phyloP scores from a whole-genome alignment of 192 early-diverging fungal species.

The Chytriomyces sp. region DNA sequence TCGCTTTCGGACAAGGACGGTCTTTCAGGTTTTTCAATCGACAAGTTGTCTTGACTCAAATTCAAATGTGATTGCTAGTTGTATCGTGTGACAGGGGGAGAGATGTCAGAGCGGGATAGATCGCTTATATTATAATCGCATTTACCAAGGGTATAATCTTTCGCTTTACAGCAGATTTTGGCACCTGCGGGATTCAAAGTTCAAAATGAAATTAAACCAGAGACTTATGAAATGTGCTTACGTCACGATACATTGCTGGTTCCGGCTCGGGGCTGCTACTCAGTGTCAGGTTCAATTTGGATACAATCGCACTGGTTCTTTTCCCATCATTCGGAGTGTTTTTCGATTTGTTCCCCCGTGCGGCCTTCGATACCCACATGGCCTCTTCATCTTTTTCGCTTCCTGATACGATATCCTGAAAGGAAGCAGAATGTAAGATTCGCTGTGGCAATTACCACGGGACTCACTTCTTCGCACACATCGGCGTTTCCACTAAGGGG shows the following conservation, averaged over 20 bases:
- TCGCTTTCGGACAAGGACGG: neutral
- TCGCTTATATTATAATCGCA: neutral
- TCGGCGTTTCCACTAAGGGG: neutral
- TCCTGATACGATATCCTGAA: neutral
- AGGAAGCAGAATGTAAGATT: neutral
- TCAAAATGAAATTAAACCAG: neutral
- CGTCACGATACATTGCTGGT: neutral
- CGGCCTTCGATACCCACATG: neutral
- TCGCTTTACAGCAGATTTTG: neutral
- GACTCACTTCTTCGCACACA: neutral
- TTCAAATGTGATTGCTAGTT: slow-evolving; percentile 11
- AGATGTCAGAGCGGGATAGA: neutral
- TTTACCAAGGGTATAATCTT: slow-evolving; percentile 24
- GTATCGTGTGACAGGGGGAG: neutral
- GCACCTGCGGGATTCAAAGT: neutral
- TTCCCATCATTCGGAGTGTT: neutral
- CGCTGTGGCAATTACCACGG: neutral
- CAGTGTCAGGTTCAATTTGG: slow-evolving; percentile 1
- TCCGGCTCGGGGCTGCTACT: neutral
- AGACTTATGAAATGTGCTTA: neutral
- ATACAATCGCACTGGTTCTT: slow-evolving; percentile 20
- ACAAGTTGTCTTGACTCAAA: neutral
- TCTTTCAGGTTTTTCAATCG: neutral
- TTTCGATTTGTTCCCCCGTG: too few species aligned
- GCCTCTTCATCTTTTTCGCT: neutral